These are phyloP conservation scores for Trypanosoma platydactyli DNA, from an alignment of 208 protist species.

Conservation along the genomic window DNA sequence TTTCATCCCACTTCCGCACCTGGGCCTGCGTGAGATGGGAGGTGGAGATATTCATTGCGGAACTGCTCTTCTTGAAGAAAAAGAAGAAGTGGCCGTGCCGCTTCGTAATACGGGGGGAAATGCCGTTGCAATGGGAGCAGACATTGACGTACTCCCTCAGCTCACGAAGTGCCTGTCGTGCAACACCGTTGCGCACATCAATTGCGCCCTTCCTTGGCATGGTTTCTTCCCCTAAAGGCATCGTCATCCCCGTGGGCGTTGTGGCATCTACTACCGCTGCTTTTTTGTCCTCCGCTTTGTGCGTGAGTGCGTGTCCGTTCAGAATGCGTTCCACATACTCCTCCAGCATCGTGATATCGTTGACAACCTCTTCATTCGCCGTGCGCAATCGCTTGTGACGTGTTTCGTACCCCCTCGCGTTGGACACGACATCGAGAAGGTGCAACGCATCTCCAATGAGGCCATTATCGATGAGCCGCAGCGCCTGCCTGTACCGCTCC, in stretches of 20 bases:
- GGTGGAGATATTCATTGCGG: conserved; percentile 54
- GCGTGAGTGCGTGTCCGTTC: conserved; percentile 19
- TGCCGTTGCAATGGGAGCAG: conserved; percentile 74
- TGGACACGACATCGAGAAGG: conserved; percentile 73
- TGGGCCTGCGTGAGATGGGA: conserved; percentile 52
- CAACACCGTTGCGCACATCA: conserved; percentile 78
- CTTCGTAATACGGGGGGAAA: conserved; percentile 73
- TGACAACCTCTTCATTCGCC: conserved; percentile 68
- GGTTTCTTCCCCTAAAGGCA: background rate
- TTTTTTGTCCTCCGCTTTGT: background rate
- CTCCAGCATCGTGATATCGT: conserved; percentile 53
- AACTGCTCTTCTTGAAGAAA: conserved; percentile 68
- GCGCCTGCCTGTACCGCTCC: conserved; percentile 74
- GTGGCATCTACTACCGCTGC: background rate
- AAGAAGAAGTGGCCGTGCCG: conserved; percentile 87
- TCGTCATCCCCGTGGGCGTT: background rate
- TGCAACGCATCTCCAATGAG: conserved; percentile 78
- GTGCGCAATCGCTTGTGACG: conserved; percentile 50
- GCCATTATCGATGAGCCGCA: conserved; percentile 71
- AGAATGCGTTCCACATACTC: conserved; percentile 68
- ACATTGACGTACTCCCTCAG: conserved; percentile 57
- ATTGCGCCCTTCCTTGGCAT: conserved; percentile 35
- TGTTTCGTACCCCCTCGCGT: conserved; percentile 52
- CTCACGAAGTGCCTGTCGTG: conserved; percentile 63
- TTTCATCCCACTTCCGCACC: conserved; percentile 63